Base-by-base conservation (phyloP, 306 rosid species). In the Cicer arietinum region DNA sequence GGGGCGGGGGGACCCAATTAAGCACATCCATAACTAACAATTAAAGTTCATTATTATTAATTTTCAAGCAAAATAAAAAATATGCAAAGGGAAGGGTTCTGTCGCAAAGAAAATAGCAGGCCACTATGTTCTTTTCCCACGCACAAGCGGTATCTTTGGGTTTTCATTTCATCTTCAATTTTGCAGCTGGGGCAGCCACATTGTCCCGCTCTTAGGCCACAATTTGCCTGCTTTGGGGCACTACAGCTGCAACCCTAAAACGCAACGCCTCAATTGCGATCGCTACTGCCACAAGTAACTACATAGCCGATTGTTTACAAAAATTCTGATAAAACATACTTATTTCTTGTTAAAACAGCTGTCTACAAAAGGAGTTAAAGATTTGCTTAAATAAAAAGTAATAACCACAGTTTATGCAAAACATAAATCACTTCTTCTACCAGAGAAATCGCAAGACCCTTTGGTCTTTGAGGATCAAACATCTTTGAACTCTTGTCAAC, bases 401-500 rank as follows among this genome's bases (percentile, higher is more conserved):
- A 56, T 47, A 67, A 79, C 69, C n/a, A 74, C 63, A 65, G 40
- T 44, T 79, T 40, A 48, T 41, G 13, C 22, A 73, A 73, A 80
- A 76, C 54, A 77, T 71, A 69, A 22, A 77, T 52, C 65, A 71
- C 56, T 62, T 37, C 42, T 77, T 80, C 88, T 68, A 89, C 93
- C 74, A 73, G 71, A 74, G 91, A 67, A 84, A 67, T 37, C 43
- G 85, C 77, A 74, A 35, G 79, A 59, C 83, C 80, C 83, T 88
- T 90, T 17, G 87, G 66, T 80, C 79, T 93, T 83, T 81, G 86
- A 40, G 83, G 73, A 85, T 93, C 95, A 75, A 74, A 74, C 61
- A 78, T 74, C 87, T 82, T 90, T 65, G 89, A 82, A 82, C 84
- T 84, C 84, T 64, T 90, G 50, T 90, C 96, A 44, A 81, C 60